Evolutionary conservation across 805 yeast species (phyloP), one percentile per base, ranked within the genome.

Genomic region (Lipomyces yamanashiensis): DNA sequence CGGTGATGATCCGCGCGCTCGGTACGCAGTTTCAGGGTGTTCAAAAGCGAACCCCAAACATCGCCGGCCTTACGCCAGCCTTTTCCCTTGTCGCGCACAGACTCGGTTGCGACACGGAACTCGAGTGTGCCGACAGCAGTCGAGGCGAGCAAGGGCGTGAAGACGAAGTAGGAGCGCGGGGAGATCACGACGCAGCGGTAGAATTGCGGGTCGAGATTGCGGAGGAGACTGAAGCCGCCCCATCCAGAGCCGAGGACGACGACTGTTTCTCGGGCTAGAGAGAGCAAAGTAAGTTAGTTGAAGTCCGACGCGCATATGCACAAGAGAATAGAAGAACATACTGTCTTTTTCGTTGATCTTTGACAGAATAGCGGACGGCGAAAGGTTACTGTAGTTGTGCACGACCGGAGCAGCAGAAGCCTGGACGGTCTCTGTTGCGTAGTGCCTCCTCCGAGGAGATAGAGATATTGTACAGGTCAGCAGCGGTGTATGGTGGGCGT

Each of bases 101-200:
- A 85, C 70, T 86, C 90, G 70, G 84, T 82, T 62, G 86, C 74
- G 4, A 88, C 83, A 70, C 86, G 85, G 54, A 86, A 81, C 63
- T 86, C 88, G 57, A 87, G 76, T 9, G 90, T 87, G 56, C 90
- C 89, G 2, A 87, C 87, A 4, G 90, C 88, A 21, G 90, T 88
- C 55, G 84, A 82, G 1, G 90, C 90, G 44, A 87, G 78, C 77
- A 87, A 77, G 1, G 90, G 90, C 19, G 90, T 87, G 74, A 87
- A 86, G 66, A 87, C 73, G 74, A 87, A 87, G 73, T 87, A 87
- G 72, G 86, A 86, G 2, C 87, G 84, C 28, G 90, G 90, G 2
- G 89, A 85, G 43, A 87, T 79, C 33, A 87, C 86, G 2, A 88
- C 85, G 59, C 86, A 85, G 68, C 86, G 86, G 73, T 85, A 87